Percentiles rank a stretch among this genome's conserved stretches.
Conservation (phyloP, 371 early-diverging fungal genomes). For the Pancytospora epiphaga region DNA sequence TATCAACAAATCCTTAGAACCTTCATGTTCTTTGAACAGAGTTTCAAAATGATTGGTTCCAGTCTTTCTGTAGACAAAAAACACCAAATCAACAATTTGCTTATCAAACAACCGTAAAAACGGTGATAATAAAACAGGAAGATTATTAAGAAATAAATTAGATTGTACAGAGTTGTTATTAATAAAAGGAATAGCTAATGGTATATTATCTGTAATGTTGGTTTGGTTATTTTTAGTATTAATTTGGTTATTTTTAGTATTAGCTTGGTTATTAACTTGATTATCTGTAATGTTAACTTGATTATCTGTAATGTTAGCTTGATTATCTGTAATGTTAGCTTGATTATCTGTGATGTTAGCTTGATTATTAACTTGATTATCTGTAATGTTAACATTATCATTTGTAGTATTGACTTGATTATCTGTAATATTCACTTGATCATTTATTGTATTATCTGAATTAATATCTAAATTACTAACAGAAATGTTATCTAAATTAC, state of each 20-base stretch:
- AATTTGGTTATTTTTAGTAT: not conserved
- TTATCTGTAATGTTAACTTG: too few species aligned
- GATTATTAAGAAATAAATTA: slow-evolving; percentile 4
- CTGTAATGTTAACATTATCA: too few species aligned
- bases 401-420: too few species aligned
- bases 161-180: not conserved
- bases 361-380: too few species aligned
- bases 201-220: not conserved
- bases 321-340: too few species aligned
- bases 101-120: slow-evolving; percentile 20
- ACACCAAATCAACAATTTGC: slow-evolving; percentile 40
- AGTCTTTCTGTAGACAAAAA: slow-evolving; percentile 26
- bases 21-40: slow-evolving; percentile 26
- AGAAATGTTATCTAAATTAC: not conserved
- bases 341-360: too few species aligned
- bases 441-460: too few species aligned
- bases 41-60: slow-evolving; percentile 15
- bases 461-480: not conserved
- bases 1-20: slow-evolving; percentile 18
- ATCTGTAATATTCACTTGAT: too few species aligned
- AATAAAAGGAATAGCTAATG: not conserved
- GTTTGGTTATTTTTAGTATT: not conserved
- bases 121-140: slow-evolving; percentile 11
- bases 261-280: too few species aligned
- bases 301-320: too few species aligned